Evolutionary conservation across 768 basidiomycete genomes (phyloP), one percentile per base, ranked within the genome.

Genomic region (Coprinopsis sp.): DNA sequence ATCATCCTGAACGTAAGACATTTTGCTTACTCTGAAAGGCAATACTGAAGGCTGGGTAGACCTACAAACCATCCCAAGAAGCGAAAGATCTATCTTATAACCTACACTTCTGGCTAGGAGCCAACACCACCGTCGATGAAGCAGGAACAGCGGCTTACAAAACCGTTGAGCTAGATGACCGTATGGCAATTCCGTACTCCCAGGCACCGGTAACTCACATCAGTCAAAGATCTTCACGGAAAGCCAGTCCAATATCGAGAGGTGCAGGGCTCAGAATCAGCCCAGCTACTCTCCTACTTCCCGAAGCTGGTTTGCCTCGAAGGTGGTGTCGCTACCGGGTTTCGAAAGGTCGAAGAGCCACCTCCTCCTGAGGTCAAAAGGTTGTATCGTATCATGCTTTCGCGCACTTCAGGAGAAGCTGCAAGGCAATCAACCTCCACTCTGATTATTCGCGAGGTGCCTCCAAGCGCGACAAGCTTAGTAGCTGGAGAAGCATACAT

Each of bases 41-140:
- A 2, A 14, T 14, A 25, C 37, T 10, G 31, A 30, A 7, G 10
- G 14, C 6, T 16, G 29, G 8, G 16, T 13, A 84, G 82, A 82
- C 80, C 3, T 82, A 78, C 64, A 80, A 80, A 61, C 67, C 69
- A 42, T 64, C 65, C 4, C 73, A 74, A 3, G 70, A 80, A 22
- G 59, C 70, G 6, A 62, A 72, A 14, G 57, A 67, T 5, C 59
- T 81, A 13, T 76, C 71, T 0, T 81, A 77, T 54, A 70, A 84
- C 57, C 65, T 84, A 23, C 81, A 84, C 58, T 83, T 82, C 58
- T 84, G 81, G 81, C 63, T 83, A 3, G 80, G 83, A 11, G 63
- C 71, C 46, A 64, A 78, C 41, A 82, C 81, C 1, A 75, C 68
- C 18, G 76, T 79, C 54, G 79, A 83, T 49, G 81, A 84, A 57